Base-by-base conservation (phyloP, 1,139 yeast species). In the Geotrichum carabidarum region DNA sequence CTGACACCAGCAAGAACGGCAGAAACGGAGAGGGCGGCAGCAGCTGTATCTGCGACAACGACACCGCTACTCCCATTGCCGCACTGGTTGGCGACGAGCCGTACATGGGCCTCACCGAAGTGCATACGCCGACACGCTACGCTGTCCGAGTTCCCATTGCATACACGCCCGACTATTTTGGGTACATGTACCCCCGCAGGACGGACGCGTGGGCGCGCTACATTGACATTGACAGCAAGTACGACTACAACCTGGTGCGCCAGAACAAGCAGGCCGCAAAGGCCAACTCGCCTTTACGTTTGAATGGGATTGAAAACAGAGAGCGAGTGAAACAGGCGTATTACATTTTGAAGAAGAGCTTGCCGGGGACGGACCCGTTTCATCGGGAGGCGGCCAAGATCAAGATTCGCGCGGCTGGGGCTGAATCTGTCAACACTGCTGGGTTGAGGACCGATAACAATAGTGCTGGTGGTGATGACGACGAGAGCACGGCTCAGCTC, bases 71-170 rank as follows among this genome's bases (percentile, higher is more conserved):
- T 1, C 68, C 69, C 0, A 52, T 63, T 1, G 58, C 60, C n/a
- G 66, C 68, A 3, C 49, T 66, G 18, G 44, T 66, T 38, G 59
- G 64, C 0, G 69, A 66, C 49, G 67, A 66, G 48, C 63, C 65
- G 1, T 62, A 62, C 50, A 58, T 59, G 59, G 58, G 62, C 14
- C 57, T 63, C 59, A 54, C 52, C 38, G 52, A 51, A 18, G 17
- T 55, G 34, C 55, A 52, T 34, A 41, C 48, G n/a, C 57, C 56
- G 2, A 36, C 50, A 47, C 42, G 35, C 58, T 57, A 53, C 40
- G 36, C 48, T 14, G 32, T 46, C 22, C 43, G 57, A 12, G 54
- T 62, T 2, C 69, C 69, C 2, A 34, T 63, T 8, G 55, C 64
- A 15, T 66, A 64, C 53, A 63, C 69, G 1, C 68, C 69, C 1